Evolutionary conservation across 768 basidiomycete species (phyloP), one percentile per base, ranked within the genome.

Genomic region (Suillus tomentosus): DNA sequence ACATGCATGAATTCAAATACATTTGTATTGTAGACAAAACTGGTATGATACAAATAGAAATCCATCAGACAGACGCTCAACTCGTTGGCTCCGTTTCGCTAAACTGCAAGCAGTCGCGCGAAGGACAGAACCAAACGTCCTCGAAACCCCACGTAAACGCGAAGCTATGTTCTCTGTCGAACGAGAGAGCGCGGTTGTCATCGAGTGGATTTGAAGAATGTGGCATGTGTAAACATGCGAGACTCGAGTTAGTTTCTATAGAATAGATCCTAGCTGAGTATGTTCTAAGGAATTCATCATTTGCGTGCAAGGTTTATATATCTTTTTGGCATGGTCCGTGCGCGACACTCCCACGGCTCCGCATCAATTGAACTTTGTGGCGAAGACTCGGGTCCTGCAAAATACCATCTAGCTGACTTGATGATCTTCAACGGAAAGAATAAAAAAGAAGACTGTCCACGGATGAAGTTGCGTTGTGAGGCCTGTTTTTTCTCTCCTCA

Each of bases 211-310:
- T 82, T 85, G 82, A 87, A 85, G 81, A 78, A 83, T 83, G 83
- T 73, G 86, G 86, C 87, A 88, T 86, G 85, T 82, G 80, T 87
- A 86, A 86, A 87, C 85, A 87, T 88, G 87, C 87, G 84, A 87
- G 85, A 88, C 85, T 86, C 86, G 85, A 77, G 87, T 87, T 84
- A 87, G 86, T 85, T 85, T 84, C 87, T 88, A 85, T 87, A 86
- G 73, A 87, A 88, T 84, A 88, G 86, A 88, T 87, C 86, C 86
- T 88, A 85, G 83, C 85, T 85, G 87, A 87, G 87, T 88, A 87
- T 87, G 86, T 86, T 87, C 87, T 88, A 68, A 79, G 72, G 85
- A 79, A 73, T 47, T 71, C 69, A 69, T 15, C 0, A 24, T 61
- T 53, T 17, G 39, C 40, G 1, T 1, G 13, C 42, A 0, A 55